phyloP scores from a whole-genome alignment of 2,329 filamentous ascomycete genomes.

The Paraphaeosphaeria minitans region DNA sequence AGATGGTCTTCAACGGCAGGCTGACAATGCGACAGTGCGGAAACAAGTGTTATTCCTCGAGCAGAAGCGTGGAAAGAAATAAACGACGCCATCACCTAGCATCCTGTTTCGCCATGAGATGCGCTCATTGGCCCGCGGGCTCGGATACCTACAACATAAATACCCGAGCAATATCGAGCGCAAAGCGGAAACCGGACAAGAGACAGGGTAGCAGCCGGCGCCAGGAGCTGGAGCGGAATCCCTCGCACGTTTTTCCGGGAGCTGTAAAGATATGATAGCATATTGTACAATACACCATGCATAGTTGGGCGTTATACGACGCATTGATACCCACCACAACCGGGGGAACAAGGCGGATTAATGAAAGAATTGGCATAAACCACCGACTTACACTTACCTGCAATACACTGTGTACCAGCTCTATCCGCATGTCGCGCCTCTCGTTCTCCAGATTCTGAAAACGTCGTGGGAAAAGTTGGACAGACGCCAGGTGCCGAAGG shows the following conservation, averaged over 20 bases:
- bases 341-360: neutral
- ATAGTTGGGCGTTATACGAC: slow-evolving; percentile 32
- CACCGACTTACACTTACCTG: no score
- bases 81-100: slow-evolving; percentile 9
- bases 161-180: neutral
- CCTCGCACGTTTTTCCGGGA: neutral
- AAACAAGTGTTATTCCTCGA: slow-evolving; percentile 97
- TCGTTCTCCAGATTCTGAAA: no score
- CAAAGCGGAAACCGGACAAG: neutral
- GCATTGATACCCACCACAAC: neutral
- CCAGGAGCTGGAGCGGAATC: neutral
- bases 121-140: neutral
- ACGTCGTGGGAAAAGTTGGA: no score
- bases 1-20: neutral
- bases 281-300: slow-evolving; percentile 35
- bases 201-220: neutral
- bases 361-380: no score
- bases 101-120: neutral
- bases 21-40: slow-evolving; percentile 66
- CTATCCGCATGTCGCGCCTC: no score
- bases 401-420: no score
- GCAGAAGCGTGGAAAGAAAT: slow-evolving; percentile 76
- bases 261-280: slow-evolving; percentile 19
- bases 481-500: no score
- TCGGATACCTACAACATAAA: neutral